These are phyloP conservation scores for Pichia thaimueangensis DNA, from an alignment of 805 yeast species.

Conservation along the genomic window DNA sequence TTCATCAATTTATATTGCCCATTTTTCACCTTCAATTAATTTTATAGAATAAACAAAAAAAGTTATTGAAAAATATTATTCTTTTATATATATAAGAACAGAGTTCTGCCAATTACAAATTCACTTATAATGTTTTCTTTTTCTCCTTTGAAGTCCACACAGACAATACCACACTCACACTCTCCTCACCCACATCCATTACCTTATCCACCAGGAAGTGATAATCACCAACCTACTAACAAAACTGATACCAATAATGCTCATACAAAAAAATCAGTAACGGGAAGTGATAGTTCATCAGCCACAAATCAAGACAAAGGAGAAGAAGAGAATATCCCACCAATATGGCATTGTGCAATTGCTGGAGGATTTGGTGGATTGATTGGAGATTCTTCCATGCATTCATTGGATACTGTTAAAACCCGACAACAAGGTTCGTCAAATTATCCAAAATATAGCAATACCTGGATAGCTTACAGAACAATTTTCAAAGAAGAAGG, in stretches of 20 bases:
- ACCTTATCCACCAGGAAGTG: neutral
- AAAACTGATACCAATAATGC: neutral
- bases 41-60: no score
- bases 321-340: slow-evolving; percentile 23
- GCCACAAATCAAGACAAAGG: neutral
- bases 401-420: slow-evolving; percentile 92
- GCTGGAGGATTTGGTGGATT: slow-evolving; percentile 97
- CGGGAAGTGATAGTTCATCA: neutral
- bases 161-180: slow-evolving; percentile 8
- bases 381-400: slow-evolving; percentile 89
- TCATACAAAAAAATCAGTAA: neutral
- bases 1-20: no score
- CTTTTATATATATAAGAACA: no score
- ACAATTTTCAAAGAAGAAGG: slow-evolving; percentile 86
- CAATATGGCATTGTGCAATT: slow-evolving; percentile 55
- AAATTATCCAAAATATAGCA: slow-evolving; percentile 55
- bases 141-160: slow-evolving; percentile 6
- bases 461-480: slow-evolving; percentile 67
- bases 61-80: no score
- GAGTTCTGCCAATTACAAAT: neutral
- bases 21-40: no score
- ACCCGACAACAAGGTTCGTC: slow-evolving; percentile 97
- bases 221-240: neutral
- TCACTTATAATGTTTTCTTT: neutral
- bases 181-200: neutral